These are phyloP conservation scores for Dorcoceras hygrometricum DNA, from an alignment of 257 asterid species.

Conservation along the genomic window DNA sequence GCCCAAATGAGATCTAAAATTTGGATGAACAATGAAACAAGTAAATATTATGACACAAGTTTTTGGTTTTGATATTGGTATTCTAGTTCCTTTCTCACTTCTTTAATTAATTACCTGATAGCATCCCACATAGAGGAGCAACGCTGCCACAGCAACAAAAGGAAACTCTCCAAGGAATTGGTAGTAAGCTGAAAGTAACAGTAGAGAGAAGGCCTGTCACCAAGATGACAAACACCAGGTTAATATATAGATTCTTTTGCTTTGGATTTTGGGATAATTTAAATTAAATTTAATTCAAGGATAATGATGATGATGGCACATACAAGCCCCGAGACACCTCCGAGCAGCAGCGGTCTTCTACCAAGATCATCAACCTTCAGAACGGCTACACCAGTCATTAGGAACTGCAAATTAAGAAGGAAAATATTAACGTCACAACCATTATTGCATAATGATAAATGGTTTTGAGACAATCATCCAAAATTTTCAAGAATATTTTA, in stretches of 20 bases:
- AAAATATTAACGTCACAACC: neutral
- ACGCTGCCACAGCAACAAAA: constrained; percentile 81
- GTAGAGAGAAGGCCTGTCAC: constrained; percentile 73
- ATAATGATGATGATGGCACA: constrained; percentile 29
- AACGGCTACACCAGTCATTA: constrained; percentile 94
- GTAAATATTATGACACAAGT: constrained; percentile 3
- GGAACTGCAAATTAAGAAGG: constrained; percentile 44
- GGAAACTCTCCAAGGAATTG: constrained; percentile 82
- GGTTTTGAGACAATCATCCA: neutral
- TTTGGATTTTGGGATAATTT: constrained; percentile 8
- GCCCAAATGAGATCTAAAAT: constrained; percentile 89
- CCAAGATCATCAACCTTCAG: constrained; percentile 95
- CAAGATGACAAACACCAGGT: constrained; percentile 15
- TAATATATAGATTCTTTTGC: constrained; percentile 3
- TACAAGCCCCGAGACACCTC: constrained; percentile 89
- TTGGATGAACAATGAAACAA: constrained; percentile 4
- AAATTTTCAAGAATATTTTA: neutral
- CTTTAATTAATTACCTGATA: constrained; percentile 62
- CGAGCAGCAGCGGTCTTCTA: constrained; percentile 85
- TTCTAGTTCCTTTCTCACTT: neutral
- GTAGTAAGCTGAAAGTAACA: constrained; percentile 95
- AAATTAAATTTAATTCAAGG: constrained; percentile 11
- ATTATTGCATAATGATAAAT: neutral
- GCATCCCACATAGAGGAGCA: constrained; percentile 94
- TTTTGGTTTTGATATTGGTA: neutral